phyloP scores from a whole-genome alignment of 169 alveolate genomes.

The Plasmodium coatneyi region DNA sequence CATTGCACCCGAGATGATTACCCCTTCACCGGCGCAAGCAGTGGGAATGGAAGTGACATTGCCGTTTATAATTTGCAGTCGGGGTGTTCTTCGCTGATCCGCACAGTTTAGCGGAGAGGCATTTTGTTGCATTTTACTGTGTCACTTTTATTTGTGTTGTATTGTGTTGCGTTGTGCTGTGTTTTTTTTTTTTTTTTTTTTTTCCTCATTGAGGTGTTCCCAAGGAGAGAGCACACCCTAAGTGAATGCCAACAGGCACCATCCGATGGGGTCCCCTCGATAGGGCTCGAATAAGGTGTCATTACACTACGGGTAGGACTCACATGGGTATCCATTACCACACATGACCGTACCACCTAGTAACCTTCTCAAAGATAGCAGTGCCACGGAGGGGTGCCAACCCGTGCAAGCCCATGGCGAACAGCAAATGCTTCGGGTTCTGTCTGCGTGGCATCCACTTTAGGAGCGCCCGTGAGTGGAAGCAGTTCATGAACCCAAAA shows the following conservation, averaged over 20 bases:
- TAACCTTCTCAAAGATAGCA: neutral
- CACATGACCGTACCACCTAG: neutral
- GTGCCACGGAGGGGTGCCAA: neutral
- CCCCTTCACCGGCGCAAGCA: neutral
- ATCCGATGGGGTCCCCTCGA: neutral
- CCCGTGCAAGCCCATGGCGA: neutral
- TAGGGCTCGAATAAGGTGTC: neutral
- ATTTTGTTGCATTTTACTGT: neutral
- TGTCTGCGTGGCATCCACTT: slow-evolving; percentile 50
- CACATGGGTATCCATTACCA: neutral
- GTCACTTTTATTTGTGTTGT: neutral
- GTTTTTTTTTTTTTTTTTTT: neutral
- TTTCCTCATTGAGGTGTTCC: neutral
- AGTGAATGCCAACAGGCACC: neutral
- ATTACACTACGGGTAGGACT: neutral
- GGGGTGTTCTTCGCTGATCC: neutral
- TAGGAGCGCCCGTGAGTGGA: slow-evolving; percentile 69
- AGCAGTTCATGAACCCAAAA: slow-evolving; percentile 71
- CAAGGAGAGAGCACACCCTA: neutral
- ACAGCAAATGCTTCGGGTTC: neutral
- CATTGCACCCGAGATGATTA: neutral
- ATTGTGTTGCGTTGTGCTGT: neutral
- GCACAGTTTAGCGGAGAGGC: neutral
- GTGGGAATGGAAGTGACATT: neutral
- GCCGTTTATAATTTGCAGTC: neutral